phyloP scores from a whole-genome alignment of 2,329 filamentous ascomycete species.

The Furcasterigmium furcatum region DNA sequence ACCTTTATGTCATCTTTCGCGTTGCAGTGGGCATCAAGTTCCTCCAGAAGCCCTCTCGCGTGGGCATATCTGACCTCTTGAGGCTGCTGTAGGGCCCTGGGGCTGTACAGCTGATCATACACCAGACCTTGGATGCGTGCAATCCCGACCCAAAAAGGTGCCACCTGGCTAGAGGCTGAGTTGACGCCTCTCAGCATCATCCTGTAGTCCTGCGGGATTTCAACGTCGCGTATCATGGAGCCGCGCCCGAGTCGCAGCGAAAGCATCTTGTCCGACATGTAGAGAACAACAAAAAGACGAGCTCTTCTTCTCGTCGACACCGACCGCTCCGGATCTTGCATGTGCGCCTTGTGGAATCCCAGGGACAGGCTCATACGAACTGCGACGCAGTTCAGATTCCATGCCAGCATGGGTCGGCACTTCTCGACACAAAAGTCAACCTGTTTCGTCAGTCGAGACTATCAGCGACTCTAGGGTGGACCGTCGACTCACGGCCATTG shows the following conservation, averaged over 20 bases:
- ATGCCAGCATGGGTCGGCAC: conserved; percentile 14
- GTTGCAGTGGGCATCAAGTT: no score
- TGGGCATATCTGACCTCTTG: conserved; percentile 11
- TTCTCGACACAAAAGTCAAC: conserved; percentile 13
- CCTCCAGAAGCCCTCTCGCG: background rate
- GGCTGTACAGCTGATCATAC: conserved; percentile 23
- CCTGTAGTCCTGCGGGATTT: conserved; percentile 16
- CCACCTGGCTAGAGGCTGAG: background rate
- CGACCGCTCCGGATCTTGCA: background rate
- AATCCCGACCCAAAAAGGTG: conserved; percentile 11
- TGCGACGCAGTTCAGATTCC: conserved; percentile 16
- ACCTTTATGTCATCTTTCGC: no score
- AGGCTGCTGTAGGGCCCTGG: conserved; percentile 14
- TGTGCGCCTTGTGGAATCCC: conserved; percentile 13
- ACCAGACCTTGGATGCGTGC: conserved; percentile 17
- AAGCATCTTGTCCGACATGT: conserved; percentile 19
- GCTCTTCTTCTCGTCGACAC: conserved; percentile 9
- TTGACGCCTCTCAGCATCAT: background rate
- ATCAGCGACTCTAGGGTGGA: background rate
- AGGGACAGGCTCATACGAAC: conserved; percentile 15
- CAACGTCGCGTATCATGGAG: conserved; percentile 18
- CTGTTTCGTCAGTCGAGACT: conserved; percentile 3
- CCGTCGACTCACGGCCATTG: conserved; percentile 1
- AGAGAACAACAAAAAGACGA: conserved; percentile 20
- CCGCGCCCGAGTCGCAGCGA: conserved; percentile 20